Base-by-base conservation (phyloP, 2,329 filamentous ascomycete species). In the Fusarium brachygibbosum region DNA sequence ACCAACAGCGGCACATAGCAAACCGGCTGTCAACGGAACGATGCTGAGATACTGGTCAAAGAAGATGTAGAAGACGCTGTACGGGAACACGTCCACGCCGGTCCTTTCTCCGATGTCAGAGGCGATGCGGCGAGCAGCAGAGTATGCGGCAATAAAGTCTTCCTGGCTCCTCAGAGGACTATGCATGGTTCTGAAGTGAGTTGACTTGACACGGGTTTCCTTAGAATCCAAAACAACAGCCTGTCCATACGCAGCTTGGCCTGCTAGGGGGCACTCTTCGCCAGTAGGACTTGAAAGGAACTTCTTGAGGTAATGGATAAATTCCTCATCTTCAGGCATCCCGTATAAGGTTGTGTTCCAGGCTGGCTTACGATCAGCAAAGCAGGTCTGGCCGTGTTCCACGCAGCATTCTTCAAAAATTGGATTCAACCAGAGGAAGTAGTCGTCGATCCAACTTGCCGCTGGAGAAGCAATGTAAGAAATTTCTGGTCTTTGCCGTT, bases 11-110 rank as follows among this genome's bases (percentile, higher is more conserved):
- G 93, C 91, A 40, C 91, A 91, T 31, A 99, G 87, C 2, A 99
- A 87, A 0, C 91, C 88, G 1, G 87, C 91, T 0, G 95, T 94
- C 6, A 98, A 85, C 13, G 87, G 85, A 21, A 97, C 89, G 65
- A 99, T 98, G 60, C 88, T 88, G 8, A 93, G 87, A 76, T 99
- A 99, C 78, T 98, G 96, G 77, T 99, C 96, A 78, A 99, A 99
- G 87, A 98, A 99, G 78, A 99, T 94, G 83, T 99, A 99, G 79
- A 97, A 97, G 64, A 98, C 91, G 72, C 93, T 97, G 82, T 99
- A 99, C 0, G 96, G 93, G 85, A 99, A 99, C 5, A 99, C 90
- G 25, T 96, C 90, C 23, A 93, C 88, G 7, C 90, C 87, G 6
- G 94, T 94, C 52, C 86, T 85, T 54, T 87, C 80, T 16, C 86